Base-by-base conservation (phyloP, 768 basidiomycete species). In the Russula dissimulans region DNA sequence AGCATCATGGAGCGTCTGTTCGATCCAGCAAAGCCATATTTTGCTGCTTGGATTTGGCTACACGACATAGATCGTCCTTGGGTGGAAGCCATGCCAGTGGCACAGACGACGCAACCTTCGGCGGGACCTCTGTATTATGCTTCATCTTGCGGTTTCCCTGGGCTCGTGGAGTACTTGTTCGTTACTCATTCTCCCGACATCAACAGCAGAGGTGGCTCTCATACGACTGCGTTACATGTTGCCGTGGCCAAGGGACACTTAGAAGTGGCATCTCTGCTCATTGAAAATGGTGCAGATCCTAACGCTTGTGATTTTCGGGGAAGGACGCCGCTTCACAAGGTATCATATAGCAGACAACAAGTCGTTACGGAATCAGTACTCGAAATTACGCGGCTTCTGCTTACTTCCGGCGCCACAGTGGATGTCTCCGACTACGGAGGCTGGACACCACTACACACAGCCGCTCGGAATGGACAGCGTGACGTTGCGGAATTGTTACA, bases 1-100 rank as follows among this genome's bases (percentile, higher is more conserved):
- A 54, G 22, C 4, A 5, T 10, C 0, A 61, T 61, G 60, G 38
- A 22, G 11, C 32, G 8, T 4, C 43, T 61, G 1, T 61, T 61
- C 29, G 54, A 61, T 8, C 29, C n/a, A 1, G 48, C 15, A 0
- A 31, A 32, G 36, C 48, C 60, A 3, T 54, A 56, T 46, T 56
- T 61, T n/a, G 11, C 49, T 0, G 38, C 43, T 8, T 61, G 60
- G 60, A 15, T 56, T 17, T 61, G 60, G 60, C 0, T 51, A 29
- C 44, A 45, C 9, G 42, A 61, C 22, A 41, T 41, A 1, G 60
- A 60, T 26, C 59, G 5, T 14, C 52, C 18, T 29, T 60, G 54
- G 59, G 4, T 18, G 4, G 12, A 26, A 3, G 45, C 44, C 5
- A 48, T 54, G 38, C 42, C 46, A 2, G n/a, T 22, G 5, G 11